Base-by-base conservation (phyloP, 2,329 filamentous ascomycete species). In the Bipolaris victoriae region DNA sequence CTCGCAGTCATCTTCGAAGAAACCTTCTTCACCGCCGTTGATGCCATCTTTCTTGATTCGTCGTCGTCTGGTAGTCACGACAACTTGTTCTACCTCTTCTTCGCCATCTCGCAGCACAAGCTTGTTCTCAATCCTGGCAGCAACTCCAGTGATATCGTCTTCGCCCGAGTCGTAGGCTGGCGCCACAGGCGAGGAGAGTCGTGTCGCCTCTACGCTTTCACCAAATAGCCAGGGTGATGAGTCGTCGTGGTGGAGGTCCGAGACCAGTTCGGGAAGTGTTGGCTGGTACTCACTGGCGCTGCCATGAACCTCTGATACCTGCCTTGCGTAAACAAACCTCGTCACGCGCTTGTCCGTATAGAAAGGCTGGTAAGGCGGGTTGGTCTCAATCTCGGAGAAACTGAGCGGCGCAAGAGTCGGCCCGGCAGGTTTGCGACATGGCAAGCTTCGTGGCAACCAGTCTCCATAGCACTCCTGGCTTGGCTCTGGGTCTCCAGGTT, bases 341-440 rank as follows among this genome's bases (percentile, higher is more conserved):
- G 84, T 86, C 43, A 98, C 90, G 3, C 94, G 87, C 52, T 87
- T 86, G 70, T 98, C 93, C 0, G 93, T 95, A 74, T 98, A 94
- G 79, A 98, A 97, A 1, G 95, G 94, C 69, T 97, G 93, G 68
- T 97, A 98, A 2, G 94, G 92, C 4, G 93, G 90, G 70, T 94
- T 97, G 1, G 94, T 97, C 72, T 99, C 95, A 63, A 97, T 96
- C 79, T 97, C 93, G 5, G 91, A 92, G 86, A 93, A 73, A 79
- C 73, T 76, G 20, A 76, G 59, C 15, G 74, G 74, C 15, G 90
- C 73, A 78, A 90, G 76, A 1, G 69, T 58, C 2, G 63, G 50
- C 1, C 40, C 57, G 6, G 49, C 46, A 22, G 56, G 43, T 31
- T 70, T 73, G 11, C 66, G 71, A 43, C 57, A 53, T 15, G 73